Percentiles rank a stretch among this genome's conserved stretches.
Evolutionary conservation across 208 protist genomes (phyloP).

Genomic region (Porcisia hertigi): DNA sequence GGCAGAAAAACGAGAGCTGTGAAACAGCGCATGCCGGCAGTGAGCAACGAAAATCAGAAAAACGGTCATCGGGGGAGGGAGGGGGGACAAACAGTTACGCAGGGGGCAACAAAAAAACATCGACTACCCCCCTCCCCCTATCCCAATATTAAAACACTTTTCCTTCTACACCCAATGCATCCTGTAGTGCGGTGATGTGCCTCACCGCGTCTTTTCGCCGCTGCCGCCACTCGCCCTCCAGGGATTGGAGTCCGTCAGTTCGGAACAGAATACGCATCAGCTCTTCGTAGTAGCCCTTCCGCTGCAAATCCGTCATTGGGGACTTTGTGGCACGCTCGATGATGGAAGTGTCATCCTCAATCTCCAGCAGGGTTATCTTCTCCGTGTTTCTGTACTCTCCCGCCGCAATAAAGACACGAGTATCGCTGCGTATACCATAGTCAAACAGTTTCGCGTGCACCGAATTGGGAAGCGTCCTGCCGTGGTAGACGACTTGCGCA

Average conservation of each 20-base stretch:
- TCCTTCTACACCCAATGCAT: slow-evolving; percentile 43
- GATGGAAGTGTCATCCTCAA: slow-evolving; percentile 48
- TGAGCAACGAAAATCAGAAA: too few species aligned
- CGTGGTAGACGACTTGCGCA: slow-evolving; percentile 60
- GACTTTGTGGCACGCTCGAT: slow-evolving; percentile 36
- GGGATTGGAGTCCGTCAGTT: slow-evolving; percentile 62
- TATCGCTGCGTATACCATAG: slow-evolving; percentile 50
- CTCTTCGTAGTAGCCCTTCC: slow-evolving; percentile 80
- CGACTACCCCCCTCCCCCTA: too few species aligned
- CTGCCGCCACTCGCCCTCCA: slow-evolving; percentile 63
- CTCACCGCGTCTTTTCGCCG: slow-evolving; percentile 65
- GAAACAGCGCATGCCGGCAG: too few species aligned
- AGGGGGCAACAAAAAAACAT: slow-evolving; percentile 5
- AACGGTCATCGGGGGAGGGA: too few species aligned
- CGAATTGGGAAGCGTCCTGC: slow-evolving; percentile 47
- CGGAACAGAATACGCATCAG: slow-evolving; percentile 86
- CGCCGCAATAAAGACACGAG: slow-evolving; percentile 57
- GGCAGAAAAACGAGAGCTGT: too few species aligned
- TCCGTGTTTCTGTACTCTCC: slow-evolving; percentile 54
- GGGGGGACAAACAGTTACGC: too few species aligned
- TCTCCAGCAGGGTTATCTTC: slow-evolving; percentile 60
- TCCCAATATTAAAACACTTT: slow-evolving; percentile 6
- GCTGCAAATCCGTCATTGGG: slow-evolving; percentile 36
- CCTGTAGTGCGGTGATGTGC: slow-evolving; percentile 60
- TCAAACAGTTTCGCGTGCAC: slow-evolving; percentile 49